Base-by-base conservation (phyloP, 208 protist species). In the Acanthamoeba polyphaga region DNA sequence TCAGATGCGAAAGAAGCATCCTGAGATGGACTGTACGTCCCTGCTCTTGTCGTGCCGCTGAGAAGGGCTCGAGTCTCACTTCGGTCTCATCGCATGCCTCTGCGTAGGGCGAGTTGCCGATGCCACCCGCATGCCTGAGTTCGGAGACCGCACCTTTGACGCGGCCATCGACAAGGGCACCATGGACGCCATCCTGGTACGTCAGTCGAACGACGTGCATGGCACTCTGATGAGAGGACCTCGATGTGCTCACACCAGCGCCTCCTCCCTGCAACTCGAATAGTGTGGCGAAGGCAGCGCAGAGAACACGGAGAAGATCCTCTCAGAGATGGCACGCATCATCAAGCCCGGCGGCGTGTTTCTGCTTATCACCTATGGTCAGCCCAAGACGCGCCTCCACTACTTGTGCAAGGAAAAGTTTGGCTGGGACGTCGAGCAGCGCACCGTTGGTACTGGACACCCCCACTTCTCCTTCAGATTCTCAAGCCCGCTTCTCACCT, bases 91-190 rank as follows among this genome's bases (percentile, higher is more conserved):
- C 53, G 53, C 12, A 60, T 12, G 53, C 4, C 53, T 29, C 1
- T 70, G 24, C 19, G 7, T 24, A 74, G 66, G 66, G 66, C 66
- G 66, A 74, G 66, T 74, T 38, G 66, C 66, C 32, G 66, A 74
- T 74, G 66, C 66, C 66, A 74, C 66, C 9, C 27, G 46, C 27
- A 85, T 55, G 76, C 32, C 46, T 12, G 76, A 85, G 24, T 85
- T 85, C 46, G 38, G 32, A 15, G 32, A 43, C 38, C 38, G 24
- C 15, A 53, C 19, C 38, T 85, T 85, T 53, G 76, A 85, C 34
- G 76, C 46, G 29, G 76, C 46, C 17, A 85, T 85, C 43, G 76
- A 85, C 43, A 85, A 85, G 43, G 76, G 38, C 10, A 85, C 76
- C 17, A 22, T 85, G 38, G 76, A 85, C 34, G 32, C 76, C 24